A percentile compares a stretch with the other conserved stretches of the same genome.
Conservation (phyloP, 2,329 filamentous ascomycete genomes). For the Eutypella sp. region DNA sequence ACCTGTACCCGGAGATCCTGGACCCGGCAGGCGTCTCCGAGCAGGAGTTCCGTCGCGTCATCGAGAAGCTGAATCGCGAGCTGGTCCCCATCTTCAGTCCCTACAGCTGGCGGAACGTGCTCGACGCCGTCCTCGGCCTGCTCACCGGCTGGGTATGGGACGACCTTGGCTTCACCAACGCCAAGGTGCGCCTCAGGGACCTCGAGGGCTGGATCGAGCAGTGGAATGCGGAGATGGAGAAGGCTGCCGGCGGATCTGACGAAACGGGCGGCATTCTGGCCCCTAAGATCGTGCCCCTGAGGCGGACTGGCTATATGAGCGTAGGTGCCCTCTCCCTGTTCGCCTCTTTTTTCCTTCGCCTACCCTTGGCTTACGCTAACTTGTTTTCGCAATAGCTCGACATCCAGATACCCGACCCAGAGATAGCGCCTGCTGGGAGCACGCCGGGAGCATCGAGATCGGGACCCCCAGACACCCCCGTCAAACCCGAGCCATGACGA, state of each 20-base stretch:
- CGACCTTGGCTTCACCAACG: conserved; percentile 71
- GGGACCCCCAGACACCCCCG: conserved; percentile 14
- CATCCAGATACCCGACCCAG: conserved; percentile 75
- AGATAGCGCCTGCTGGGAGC: conserved; percentile 53
- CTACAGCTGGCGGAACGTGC: conserved; percentile 67
- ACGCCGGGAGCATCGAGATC: conserved; percentile 36
- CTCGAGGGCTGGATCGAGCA: conserved; percentile 79
- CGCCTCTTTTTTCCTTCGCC: conserved; percentile 4
- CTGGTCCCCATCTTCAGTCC: conserved; percentile 77
- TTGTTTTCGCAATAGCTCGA: conserved; percentile 58
- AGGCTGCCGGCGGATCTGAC: conserved; percentile 44
- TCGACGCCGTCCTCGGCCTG: conserved; percentile 75
- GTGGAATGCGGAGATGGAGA: conserved; percentile 75
- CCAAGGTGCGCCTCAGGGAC: conserved; percentile 64
- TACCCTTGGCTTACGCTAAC: too few relatives aligned
- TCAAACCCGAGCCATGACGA: conserved; percentile 1
- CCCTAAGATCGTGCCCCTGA: conserved; percentile 72
- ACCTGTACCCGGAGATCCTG: conserved; percentile 92
- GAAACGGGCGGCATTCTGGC: conserved; percentile 44
- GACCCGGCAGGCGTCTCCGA: conserved; percentile 79
- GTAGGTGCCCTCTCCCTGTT: conserved; percentile 41
- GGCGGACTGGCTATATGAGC: conserved; percentile 83
- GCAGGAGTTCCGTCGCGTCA: conserved; percentile 75
- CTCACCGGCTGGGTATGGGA: conserved; percentile 95
- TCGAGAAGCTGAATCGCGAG: conserved; percentile 77